Evolutionary conservation across 768 basidiomycete genomes (phyloP).

Genomic region (Tylopilus vinaceipallidus): DNA sequence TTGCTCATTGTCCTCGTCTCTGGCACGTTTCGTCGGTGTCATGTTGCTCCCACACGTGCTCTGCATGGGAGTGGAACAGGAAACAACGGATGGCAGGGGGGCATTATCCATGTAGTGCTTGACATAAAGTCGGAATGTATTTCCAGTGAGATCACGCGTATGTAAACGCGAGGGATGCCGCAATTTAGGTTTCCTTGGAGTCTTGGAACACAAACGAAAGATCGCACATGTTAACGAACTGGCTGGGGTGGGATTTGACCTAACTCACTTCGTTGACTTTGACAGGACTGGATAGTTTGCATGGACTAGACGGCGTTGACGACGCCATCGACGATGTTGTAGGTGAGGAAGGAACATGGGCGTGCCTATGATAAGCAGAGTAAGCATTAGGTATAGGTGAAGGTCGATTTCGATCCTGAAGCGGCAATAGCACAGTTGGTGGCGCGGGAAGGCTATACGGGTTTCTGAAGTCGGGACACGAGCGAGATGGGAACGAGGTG

Average conservation of each 20-base stretch:
- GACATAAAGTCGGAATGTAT: slow-evolving; percentile 72
- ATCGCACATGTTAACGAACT: neutral
- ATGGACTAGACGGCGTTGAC: slow-evolving; percentile 31
- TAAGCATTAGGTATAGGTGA: neutral
- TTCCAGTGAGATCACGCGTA: slow-evolving; percentile 63
- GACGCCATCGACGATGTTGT: slow-evolving; percentile 22
- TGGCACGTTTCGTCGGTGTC: slow-evolving; percentile 35
- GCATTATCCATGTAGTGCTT: slow-evolving; percentile 78
- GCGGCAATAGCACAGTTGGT: slow-evolving; percentile 10
- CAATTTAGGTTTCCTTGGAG: slow-evolving; percentile 42
- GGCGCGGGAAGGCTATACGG: slow-evolving; percentile 13
- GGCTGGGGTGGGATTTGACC: neutral
- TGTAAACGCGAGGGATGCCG: slow-evolving; percentile 73
- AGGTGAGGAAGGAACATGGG: slow-evolving; percentile 21
- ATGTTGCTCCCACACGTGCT: slow-evolving; percentile 2
- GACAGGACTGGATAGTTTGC: slow-evolving; percentile 24
- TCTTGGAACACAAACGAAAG: neutral
- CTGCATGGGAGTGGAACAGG: slow-evolving; percentile 1
- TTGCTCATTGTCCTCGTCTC: slow-evolving; percentile 11
- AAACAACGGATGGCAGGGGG: slow-evolving; percentile 6
- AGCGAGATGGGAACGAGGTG: slow-evolving; percentile 2
- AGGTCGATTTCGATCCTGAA: slow-evolving; percentile 8
- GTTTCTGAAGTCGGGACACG: neutral
- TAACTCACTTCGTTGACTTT: slow-evolving; percentile 13
- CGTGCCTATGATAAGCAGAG: neutral